Percentiles rank a stretch among this genome's conserved stretches.
phyloP scores from a whole-genome alignment of 306 rosid genomes.

The Astragalus glycyphyllos region DNA sequence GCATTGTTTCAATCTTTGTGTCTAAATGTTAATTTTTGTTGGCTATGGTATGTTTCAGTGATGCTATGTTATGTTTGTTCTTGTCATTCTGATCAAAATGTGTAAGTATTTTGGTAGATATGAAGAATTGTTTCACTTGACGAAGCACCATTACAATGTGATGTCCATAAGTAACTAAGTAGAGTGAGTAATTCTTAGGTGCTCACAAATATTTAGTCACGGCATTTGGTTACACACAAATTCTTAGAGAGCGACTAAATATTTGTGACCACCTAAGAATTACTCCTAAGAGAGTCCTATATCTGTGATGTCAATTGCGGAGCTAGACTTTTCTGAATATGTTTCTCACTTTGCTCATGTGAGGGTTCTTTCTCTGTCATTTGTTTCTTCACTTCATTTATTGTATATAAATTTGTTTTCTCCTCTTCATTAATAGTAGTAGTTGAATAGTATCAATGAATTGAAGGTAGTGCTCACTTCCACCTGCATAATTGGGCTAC shows the following conservation, averaged over 20 bases:
- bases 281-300: conserved; percentile 9
- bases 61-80: not conserved
- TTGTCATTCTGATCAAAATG: too few species aligned
- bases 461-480: conserved; percentile 16
- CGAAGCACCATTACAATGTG: not conserved
- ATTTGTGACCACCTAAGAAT: too few species aligned
- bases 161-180: too few species aligned
- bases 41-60: conserved; percentile 13
- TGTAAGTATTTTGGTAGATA: not conserved
- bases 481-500: not conserved
- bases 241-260: too few species aligned
- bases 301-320: conserved; percentile 1
- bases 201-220: too few species aligned
- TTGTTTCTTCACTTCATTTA: not conserved
- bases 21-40: conserved; percentile 18
- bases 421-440: too few species aligned
- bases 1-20: not conserved
- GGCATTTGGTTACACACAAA: too few species aligned
- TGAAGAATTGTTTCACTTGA: not conserved
- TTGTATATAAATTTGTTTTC: not conserved
- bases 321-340: not conserved
- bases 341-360: conserved; percentile 11
- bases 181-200: too few species aligned
- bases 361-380: conserved; percentile 13
- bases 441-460: not conserved